Evolutionary conservation across 306 rosid genomes (phyloP), one percentile per base, ranked within the genome.

Genomic region (Prinsepia uniflora): DNA sequence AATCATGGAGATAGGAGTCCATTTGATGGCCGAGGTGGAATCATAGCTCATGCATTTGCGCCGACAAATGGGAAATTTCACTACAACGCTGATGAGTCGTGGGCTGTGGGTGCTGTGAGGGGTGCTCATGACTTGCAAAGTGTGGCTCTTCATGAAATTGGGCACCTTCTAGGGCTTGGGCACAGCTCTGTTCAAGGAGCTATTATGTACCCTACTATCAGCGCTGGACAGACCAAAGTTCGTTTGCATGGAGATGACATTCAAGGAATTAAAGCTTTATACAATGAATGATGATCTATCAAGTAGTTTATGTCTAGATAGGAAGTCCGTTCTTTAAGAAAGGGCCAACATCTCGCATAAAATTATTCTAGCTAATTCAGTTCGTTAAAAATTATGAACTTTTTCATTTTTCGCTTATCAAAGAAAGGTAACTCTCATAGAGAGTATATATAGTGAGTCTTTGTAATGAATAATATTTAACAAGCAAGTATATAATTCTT

Each of bases 131-230:
- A 82, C 34, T 24, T 79, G 40, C 72, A 76, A 46, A 61, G 77
- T 0, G 72, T 82, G 44, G 68, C 79, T 7, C 50, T 79, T 81
- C 83, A 82, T 49, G 86, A 82, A 40, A 72, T 79, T 0, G 86
- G 83, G 5, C 81, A 82, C 12, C 13, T 76, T 63, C 50, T 79
- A 0, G 83, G 86, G 43, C 83, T 82, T 0, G 47, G 59, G 12
- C 86, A 82, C 44, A 79, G 83, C 59, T 56, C 59, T 3, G 65
- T 71, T 14, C 50, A 6, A 4, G 76, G 46, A 14, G 71, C 86
- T 0, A 20, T 79, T 19, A 82, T 83, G 81, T 57, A 5, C 13
- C 69, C 79, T 0, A 0, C 5, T 11, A 19, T 76, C 11, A 14
- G 3, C 4, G 2, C 18, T 6, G 74, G 79, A 68, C n/a, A 5